Percentiles rank a stretch among this genome's conserved stretches.
These are phyloP conservation scores for Stemphylium vesicarium DNA, from an alignment of 2,329 filamentous ascomycete genomes.

Conservation along the genomic window DNA sequence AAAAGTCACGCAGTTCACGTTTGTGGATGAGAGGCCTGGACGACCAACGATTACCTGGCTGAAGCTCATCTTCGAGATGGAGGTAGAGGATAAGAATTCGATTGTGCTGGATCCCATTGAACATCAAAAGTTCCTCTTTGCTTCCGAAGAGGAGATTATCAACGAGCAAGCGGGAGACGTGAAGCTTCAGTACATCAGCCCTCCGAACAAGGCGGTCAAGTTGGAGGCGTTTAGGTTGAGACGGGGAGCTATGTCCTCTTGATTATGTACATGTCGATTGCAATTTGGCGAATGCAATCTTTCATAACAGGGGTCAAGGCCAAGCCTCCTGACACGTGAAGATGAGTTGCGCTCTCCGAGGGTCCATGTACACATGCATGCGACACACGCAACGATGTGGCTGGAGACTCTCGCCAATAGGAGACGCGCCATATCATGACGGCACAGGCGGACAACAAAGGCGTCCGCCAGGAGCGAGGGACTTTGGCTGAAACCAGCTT, in stretches of 20 bases:
- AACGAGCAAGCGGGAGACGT: constrained; percentile 36
- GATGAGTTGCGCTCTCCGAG: not conserved
- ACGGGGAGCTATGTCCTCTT: constrained; percentile 12
- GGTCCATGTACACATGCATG: not conserved
- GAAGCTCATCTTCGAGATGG: constrained; percentile 47
- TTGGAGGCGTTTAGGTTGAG: constrained; percentile 42
- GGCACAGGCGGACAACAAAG: not conserved
- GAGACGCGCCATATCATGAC: not conserved
- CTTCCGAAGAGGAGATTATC: constrained; percentile 49
- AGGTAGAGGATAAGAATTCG: constrained; percentile 33
- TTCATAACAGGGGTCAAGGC: not conserved
- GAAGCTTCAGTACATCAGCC: constrained; percentile 39
- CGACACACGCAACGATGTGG: not conserved
- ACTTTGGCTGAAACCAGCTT: constrained; percentile 1
- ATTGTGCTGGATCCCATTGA: constrained; percentile 49
- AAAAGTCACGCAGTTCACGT: constrained; percentile 49
- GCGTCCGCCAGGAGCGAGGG: not conserved
- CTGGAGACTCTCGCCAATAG: not conserved
- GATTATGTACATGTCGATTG: not conserved
- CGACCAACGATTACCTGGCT: constrained; percentile 35
- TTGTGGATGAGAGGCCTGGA: constrained; percentile 23
- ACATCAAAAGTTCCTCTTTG: constrained; percentile 51
- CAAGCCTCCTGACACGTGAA: not conserved
- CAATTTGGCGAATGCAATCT: constrained; percentile 1
- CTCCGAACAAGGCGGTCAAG: constrained; percentile 41